Percentiles rank a stretch among this genome's conserved stretches.
Evolutionary conservation across 139 green algal genomes (phyloP).

Genomic region (Chlorella sp.): DNA sequence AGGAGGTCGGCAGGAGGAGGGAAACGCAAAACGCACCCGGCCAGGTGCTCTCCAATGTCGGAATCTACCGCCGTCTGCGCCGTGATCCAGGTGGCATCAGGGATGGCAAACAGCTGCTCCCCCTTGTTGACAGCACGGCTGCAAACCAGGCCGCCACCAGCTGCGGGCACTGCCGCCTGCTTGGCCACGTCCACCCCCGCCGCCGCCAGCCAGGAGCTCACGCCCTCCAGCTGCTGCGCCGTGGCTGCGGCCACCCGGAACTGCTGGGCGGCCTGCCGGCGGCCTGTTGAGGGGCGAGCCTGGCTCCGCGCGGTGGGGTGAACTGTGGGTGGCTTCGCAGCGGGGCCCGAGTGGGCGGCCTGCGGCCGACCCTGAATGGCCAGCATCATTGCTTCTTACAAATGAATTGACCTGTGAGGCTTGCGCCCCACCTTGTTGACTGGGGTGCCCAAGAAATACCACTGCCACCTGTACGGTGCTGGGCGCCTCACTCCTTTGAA

Average conservation of each 20-base stretch:
- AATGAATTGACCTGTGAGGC: no score
- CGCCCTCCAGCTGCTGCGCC: neutral
- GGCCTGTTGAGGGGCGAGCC: neutral
- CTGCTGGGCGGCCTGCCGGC: neutral
- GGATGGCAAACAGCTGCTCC: conserved; percentile 48
- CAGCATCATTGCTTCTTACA: no score
- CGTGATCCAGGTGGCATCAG: conserved; percentile 57
- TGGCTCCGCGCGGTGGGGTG: neutral
- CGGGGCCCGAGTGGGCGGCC: neutral
- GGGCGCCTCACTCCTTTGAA: no score
- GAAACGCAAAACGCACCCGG: neutral
- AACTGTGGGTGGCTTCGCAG: conserved; percentile 2
- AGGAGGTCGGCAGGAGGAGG: no score
- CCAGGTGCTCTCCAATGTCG: conserved; percentile 40
- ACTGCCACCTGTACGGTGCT: no score
- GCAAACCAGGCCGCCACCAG: conserved; percentile 21
- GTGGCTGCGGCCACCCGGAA: conserved; percentile 1
- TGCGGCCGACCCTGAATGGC: no score
- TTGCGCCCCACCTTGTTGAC: no score
- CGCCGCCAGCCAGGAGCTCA: conserved; percentile 27
- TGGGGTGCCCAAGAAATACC: no score
- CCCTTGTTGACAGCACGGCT: conserved; percentile 24
- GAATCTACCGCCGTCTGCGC: conserved; percentile 26
- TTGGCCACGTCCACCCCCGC: conserved; percentile 37
- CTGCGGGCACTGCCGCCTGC: neutral